These are phyloP conservation scores for Xerocomellus intermedius DNA, from an alignment of 768 basidiomycete genomes.

Conservation along the genomic window DNA sequence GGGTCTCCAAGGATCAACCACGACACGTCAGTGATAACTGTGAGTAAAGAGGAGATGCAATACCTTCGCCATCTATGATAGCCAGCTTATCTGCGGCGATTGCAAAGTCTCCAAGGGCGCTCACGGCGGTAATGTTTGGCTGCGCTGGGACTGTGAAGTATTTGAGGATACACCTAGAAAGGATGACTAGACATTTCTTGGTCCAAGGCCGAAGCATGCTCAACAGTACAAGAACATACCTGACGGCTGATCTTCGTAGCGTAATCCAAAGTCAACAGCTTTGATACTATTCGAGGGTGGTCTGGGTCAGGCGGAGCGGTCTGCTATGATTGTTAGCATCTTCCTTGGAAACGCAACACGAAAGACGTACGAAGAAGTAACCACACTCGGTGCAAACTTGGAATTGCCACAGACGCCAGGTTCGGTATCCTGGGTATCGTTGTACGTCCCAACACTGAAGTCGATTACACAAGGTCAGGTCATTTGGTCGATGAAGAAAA, in stretches of 20 bases:
- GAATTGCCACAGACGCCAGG: slow-evolving; percentile 88
- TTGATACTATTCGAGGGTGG: slow-evolving; percentile 76
- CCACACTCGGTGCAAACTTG: slow-evolving; percentile 97
- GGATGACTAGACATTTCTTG: neutral
- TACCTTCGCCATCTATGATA: slow-evolving; percentile 84
- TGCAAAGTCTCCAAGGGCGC: slow-evolving; percentile 78
- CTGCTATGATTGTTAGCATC: slow-evolving; percentile 33
- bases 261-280: slow-evolving; percentile 70
- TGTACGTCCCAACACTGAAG: slow-evolving; percentile 75
- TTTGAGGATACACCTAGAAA: slow-evolving; percentile 66
- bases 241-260: slow-evolving; percentile 65
- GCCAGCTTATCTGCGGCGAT: slow-evolving; percentile 81
- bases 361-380: slow-evolving; percentile 69
- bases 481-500: neutral
- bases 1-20: slow-evolving; percentile 90
- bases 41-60: slow-evolving; percentile 5
- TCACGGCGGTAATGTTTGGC: slow-evolving; percentile 84
- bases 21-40: neutral
- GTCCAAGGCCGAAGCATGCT: neutral
- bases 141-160: slow-evolving; percentile 65
- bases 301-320: slow-evolving; percentile 71
- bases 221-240: slow-evolving; percentile 33
- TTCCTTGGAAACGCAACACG: neutral
- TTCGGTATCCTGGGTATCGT: slow-evolving; percentile 65
- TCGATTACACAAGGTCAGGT: neutral